phyloP scores from a whole-genome alignment of 2,329 filamentous ascomycete genomes.

The Dryadomyces quercus-mongolicae region DNA sequence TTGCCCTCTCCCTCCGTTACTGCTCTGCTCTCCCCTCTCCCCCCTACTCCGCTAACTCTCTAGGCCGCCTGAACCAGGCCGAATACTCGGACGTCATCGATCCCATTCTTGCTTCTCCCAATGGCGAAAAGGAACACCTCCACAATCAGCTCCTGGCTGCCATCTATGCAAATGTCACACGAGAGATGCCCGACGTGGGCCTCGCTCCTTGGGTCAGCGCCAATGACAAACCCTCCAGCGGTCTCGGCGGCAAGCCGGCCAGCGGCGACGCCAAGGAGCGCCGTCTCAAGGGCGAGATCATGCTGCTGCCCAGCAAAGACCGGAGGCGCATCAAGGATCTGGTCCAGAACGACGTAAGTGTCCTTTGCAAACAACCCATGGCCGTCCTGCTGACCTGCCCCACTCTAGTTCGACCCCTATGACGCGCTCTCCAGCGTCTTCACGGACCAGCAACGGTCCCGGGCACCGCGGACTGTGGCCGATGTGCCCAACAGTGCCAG shows the following conservation, averaged over 20 bases:
- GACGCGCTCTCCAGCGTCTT: constrained; percentile 42
- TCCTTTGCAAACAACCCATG: too few relatives aligned
- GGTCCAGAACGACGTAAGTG: constrained; percentile 47
- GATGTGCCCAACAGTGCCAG: constrained; percentile 53
- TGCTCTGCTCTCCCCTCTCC: not conserved
- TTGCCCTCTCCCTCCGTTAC: not conserved
- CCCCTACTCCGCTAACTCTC: not conserved
- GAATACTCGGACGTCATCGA: constrained; percentile 50
- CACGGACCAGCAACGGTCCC: constrained; percentile 34
- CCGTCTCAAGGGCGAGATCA: constrained; percentile 55
- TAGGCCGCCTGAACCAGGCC: constrained; percentile 50
- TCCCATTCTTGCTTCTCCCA: constrained; percentile 42
- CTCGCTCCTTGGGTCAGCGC: constrained; percentile 61
- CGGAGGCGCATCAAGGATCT: constrained; percentile 56
- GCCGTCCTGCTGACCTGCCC: not conserved
- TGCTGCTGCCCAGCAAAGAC: constrained; percentile 56
- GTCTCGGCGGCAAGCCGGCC: constrained; percentile 46
- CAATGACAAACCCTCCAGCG: constrained; percentile 52
- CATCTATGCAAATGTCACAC: constrained; percentile 56
- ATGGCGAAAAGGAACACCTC: constrained; percentile 48
- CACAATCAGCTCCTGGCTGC: constrained; percentile 58
- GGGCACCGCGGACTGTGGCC: constrained; percentile 30
- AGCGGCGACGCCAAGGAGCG: constrained; percentile 55
- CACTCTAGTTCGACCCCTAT: constrained; percentile 41
- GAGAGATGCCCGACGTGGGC: constrained; percentile 56